These are phyloP conservation scores for Verticillium alfalfae DNA, from an alignment of 2,329 filamentous ascomycete species.

Conservation along the genomic window DNA sequence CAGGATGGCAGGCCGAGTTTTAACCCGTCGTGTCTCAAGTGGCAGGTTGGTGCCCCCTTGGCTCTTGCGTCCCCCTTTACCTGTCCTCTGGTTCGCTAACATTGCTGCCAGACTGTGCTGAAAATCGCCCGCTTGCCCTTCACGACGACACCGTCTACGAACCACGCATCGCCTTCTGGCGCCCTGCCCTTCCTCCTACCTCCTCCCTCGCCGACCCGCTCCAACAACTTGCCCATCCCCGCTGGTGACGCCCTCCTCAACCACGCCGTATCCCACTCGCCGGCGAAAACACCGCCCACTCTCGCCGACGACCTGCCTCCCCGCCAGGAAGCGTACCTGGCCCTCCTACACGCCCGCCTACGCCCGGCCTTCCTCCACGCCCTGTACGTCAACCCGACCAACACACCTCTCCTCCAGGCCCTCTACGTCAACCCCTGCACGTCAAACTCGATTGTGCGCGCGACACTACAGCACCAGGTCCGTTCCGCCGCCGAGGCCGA, in stretches of 20 bases:
- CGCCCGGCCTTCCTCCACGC: slow-evolving; percentile 84
- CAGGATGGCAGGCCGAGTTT: slow-evolving; percentile 63
- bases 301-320: slow-evolving; percentile 44
- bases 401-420: slow-evolving; percentile 60
- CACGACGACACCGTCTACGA: slow-evolving; percentile 66
- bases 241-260: slow-evolving; percentile 59
- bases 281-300: slow-evolving; percentile 14
- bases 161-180: slow-evolving; percentile 88
- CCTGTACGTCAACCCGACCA: slow-evolving; percentile 67
- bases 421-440: slow-evolving; percentile 67
- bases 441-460: slow-evolving; percentile 55
- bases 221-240: slow-evolving; percentile 38
- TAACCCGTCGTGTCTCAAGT: slow-evolving; percentile 91
- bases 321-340: slow-evolving; percentile 68
- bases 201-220: slow-evolving; percentile 17
- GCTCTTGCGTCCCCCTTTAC: background rate
- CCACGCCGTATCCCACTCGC: slow-evolving; percentile 55
- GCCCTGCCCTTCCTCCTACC: slow-evolving; percentile 83
- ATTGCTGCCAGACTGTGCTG: slow-evolving; percentile 63
- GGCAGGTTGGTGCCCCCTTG: slow-evolving; percentile 65
- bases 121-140: slow-evolving; percentile 69
- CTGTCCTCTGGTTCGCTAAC: slow-evolving; percentile 1
- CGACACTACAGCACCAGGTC: slow-evolving; percentile 60
- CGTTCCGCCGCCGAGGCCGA: slow-evolving; percentile 68
- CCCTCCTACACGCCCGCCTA: slow-evolving; percentile 71